Base-by-base conservation (phyloP, 108 stramenopile species). In the Skeletonema marinoi region DNA sequence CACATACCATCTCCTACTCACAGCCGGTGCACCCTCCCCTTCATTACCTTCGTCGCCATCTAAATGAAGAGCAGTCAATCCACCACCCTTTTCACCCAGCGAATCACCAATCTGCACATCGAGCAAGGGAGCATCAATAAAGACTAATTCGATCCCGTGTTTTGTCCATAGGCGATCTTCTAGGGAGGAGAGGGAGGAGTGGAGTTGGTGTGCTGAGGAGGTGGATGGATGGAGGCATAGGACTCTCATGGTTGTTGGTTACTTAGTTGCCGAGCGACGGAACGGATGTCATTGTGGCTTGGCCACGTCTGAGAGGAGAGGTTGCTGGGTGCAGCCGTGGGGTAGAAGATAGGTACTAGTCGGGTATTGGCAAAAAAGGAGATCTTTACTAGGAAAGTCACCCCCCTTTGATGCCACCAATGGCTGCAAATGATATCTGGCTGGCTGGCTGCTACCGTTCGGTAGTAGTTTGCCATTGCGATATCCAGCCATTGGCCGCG, bases 101-200 rank as follows among this genome's bases (percentile, higher is more conserved):
- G 33, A 3, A 12, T 6, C 3, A 0, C 75, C 68, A 41, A 32
- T 31, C 19, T 8, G 30, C 21, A 60, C 80, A 60, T 82, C 80
- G 3, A 86, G 38, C 54, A 93, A 64, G 7, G 95, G 95, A 56
- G 65, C 71, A 66, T 96, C 90, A 44, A 92, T 73, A 64, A 90
- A 96, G 30, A 89, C 91, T 6, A 96, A 71, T 70, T 96, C 95
- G 71, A 96, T 96, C 0, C 80, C 85, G 54, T 96, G 89, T 19
- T 87, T 84, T 16, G 83, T 54, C 77, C 87, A 89, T 36, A 96
- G 71, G 19, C 90, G 83, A 46, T 90, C 73, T 54, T 88, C 92
- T 13, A 96, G 70, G 33, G 67, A 30, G 32, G 74, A 60, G n/a
- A 93, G 58, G 51, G 77, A 16, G 13, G 60, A 10, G 66, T 81